A percentile compares a stretch with the other conserved stretches of the same genome.
Conservation (phyloP, 345 rosid species). For the Zanthoxylum bungeanum region DNA sequence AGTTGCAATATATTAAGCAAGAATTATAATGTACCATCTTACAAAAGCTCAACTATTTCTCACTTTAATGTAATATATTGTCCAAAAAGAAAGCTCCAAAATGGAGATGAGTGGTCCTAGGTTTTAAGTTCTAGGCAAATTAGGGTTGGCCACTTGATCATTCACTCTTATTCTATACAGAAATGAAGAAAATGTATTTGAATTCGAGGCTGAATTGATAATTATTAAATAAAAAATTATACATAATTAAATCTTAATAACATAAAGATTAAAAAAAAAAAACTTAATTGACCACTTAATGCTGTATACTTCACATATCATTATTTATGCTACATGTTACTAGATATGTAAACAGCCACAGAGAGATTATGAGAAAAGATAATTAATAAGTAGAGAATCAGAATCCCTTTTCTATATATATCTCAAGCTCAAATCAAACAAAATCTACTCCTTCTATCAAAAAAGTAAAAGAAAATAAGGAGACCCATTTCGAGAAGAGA, state of each 20-base stretch:
- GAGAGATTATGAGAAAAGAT: too few relatives aligned
- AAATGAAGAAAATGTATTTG: background rate
- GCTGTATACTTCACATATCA: too few relatives aligned
- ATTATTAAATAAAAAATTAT: too few relatives aligned
- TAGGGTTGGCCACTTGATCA: constrained; percentile 23
- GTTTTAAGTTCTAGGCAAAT: constrained; percentile 25
- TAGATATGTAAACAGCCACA: too few relatives aligned
- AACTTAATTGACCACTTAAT: too few relatives aligned
- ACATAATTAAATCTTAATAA: too few relatives aligned
- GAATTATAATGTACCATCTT: constrained; percentile 14
- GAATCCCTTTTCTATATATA: too few relatives aligned
- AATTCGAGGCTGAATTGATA: too few relatives aligned
- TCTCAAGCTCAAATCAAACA: background rate
- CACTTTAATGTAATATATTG: background rate
- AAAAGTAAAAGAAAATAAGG: background rate
- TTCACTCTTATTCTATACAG: background rate
- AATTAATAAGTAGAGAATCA: too few relatives aligned
- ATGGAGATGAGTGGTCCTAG: constrained; percentile 29
- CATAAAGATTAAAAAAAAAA: too few relatives aligned
- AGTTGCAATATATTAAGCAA: background rate
- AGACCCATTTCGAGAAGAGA: constrained; percentile 1
- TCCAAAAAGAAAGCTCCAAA: constrained; percentile 13
- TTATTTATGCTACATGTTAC: too few relatives aligned
- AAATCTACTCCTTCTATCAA: background rate
- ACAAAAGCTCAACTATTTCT: background rate